A percentile compares a stretch with the other conserved stretches of the same genome.
Conservation (phyloP, 2,329 filamentous ascomycete genomes). For the Pleurostoma richardsiae region DNA sequence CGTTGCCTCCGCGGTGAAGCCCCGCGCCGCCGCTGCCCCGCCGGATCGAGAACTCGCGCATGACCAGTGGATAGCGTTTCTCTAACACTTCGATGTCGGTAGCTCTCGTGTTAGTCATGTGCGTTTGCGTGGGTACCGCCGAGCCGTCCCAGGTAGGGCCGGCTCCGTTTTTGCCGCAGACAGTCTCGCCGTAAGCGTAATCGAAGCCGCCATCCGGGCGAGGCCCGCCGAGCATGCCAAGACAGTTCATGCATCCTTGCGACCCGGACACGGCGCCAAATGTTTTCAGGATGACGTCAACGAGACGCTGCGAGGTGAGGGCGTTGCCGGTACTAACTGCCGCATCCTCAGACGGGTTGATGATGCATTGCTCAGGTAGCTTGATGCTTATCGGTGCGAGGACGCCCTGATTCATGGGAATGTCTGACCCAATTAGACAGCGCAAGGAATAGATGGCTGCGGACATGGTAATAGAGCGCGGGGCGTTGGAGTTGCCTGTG, state of each 20-base stretch:
- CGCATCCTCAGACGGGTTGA: slow-evolving; percentile 17
- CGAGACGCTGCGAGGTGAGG: slow-evolving; percentile 17
- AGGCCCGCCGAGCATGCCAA: slow-evolving; percentile 15
- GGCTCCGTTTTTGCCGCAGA: slow-evolving; percentile 13
- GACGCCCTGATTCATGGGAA: slow-evolving; percentile 22
- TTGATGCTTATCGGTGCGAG: slow-evolving; percentile 15
- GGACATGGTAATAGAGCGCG: slow-evolving; percentile 25
- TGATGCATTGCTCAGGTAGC: slow-evolving; percentile 14
- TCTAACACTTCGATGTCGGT: slow-evolving; percentile 13
- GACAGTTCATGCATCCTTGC: slow-evolving; percentile 19
- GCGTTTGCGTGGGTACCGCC: slow-evolving; percentile 7
- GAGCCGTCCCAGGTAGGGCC: slow-evolving; percentile 8
- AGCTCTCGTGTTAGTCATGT: slow-evolving; percentile 12
- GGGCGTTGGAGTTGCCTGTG: slow-evolving; percentile 20
- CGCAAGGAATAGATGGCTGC: slow-evolving; percentile 22
- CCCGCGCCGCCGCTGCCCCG: slow-evolving; percentile 10
- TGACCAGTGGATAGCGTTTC: slow-evolving; percentile 12
- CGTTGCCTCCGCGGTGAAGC: slow-evolving; percentile 9
- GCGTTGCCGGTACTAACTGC: slow-evolving; percentile 17
- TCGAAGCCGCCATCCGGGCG: not conserved
- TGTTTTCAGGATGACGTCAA: slow-evolving; percentile 19
- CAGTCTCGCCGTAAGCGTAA: slow-evolving; percentile 10
- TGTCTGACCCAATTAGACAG: slow-evolving; percentile 16
- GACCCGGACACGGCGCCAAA: slow-evolving; percentile 16
- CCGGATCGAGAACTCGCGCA: slow-evolving; percentile 10